phyloP scores from a whole-genome alignment of 2,329 filamentous ascomycete genomes.

The Dactylellina haptotyla region DNA sequence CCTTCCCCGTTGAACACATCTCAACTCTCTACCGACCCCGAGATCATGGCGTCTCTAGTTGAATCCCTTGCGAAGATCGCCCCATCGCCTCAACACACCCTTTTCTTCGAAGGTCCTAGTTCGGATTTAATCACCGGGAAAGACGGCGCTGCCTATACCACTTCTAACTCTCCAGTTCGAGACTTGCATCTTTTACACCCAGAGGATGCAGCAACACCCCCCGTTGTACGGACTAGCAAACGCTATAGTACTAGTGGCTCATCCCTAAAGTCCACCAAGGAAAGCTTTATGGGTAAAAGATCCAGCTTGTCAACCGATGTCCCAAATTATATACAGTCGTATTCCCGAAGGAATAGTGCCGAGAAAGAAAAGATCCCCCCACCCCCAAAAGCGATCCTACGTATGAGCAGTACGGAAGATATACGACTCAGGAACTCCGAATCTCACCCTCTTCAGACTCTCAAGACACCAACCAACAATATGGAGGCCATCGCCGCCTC shows the following conservation, averaged over 20 bases:
- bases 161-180: slow-evolving; percentile 40
- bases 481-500: slow-evolving; percentile 54
- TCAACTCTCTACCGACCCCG: slow-evolving; percentile 55
- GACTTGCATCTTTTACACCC: slow-evolving; percentile 63
- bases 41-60: slow-evolving; percentile 58
- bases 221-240: slow-evolving; percentile 82
- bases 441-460: slow-evolving; percentile 54
- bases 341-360: slow-evolving; percentile 54
- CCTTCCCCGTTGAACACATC: slow-evolving; percentile 51
- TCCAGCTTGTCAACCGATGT: slow-evolving; percentile 56
- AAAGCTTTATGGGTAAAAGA: slow-evolving; percentile 56
- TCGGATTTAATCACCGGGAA: slow-evolving; percentile 46
- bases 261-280: slow-evolving; percentile 52
- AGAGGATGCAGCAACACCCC: slow-evolving; percentile 71
- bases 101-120: slow-evolving; percentile 57
- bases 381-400: slow-evolving; percentile 55
- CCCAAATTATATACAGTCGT: slow-evolving; percentile 58
- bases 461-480: slow-evolving; percentile 46
- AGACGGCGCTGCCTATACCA: slow-evolving; percentile 36
- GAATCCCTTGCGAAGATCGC: slow-evolving; percentile 58
- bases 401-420: slow-evolving; percentile 52
- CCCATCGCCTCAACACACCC: slow-evolving; percentile 57
- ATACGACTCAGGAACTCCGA: slow-evolving; percentile 55
- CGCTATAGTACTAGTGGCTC: slow-evolving; percentile 71
- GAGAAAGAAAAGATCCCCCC: slow-evolving; percentile 49